Percentiles rank a stretch among this genome's conserved stretches.
Evolutionary conservation across 257 asterid species (phyloP).

Genomic region (Parsonsia alboflavescens): DNA sequence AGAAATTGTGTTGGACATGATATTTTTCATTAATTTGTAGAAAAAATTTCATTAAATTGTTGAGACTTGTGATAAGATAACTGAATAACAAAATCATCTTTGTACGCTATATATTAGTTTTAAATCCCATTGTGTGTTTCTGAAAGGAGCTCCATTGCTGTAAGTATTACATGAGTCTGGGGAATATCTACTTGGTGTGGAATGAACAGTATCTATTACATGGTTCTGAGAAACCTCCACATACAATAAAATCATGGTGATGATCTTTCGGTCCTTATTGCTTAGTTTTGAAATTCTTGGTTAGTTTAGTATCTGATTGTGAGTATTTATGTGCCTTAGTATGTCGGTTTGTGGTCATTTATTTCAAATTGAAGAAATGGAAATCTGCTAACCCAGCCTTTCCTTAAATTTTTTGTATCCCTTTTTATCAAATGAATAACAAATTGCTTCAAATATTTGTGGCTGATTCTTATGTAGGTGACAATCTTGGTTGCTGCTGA

Average conservation of each 20-base stretch:
- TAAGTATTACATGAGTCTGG: not conserved
- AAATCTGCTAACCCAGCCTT: not conserved
- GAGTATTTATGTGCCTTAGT: not conserved
- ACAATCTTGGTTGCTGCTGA: slow-evolving; percentile 91
- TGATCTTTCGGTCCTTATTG: not conserved
- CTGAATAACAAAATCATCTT: not conserved
- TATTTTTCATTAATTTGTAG: too few relatives aligned
- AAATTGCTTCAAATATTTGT: not conserved
- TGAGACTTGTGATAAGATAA: not conserved
- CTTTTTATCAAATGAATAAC: not conserved
- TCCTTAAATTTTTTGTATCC: not conserved
- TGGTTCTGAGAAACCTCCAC: not conserved
- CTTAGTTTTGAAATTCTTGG: not conserved
- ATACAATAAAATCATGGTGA: not conserved
- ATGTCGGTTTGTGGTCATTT: not conserved
- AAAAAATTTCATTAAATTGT: not conserved
- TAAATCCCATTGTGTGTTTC: not conserved
- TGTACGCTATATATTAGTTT: not conserved
- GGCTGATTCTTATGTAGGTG: slow-evolving; percentile 37
- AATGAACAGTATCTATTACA: not conserved
- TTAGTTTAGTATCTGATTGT: not conserved
- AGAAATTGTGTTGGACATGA: not conserved
- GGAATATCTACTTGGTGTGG: not conserved
- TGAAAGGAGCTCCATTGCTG: not conserved
- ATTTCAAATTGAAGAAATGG: not conserved